These are phyloP conservation scores for Saccharomycopsis fermentans DNA, from an alignment of 805 yeast species.

Conservation along the genomic window DNA sequence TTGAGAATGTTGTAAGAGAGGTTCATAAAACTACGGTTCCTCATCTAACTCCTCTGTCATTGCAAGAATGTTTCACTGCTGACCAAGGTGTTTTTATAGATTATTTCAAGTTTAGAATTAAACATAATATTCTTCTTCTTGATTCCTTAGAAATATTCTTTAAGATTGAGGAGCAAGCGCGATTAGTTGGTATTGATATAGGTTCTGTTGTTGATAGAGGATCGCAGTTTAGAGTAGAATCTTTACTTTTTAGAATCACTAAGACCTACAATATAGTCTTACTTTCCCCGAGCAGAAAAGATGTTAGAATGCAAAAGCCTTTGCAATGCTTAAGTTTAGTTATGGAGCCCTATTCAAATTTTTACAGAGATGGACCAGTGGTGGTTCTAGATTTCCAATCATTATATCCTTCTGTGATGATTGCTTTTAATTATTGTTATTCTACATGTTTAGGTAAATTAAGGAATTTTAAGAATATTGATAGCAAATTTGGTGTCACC, in stretches of 20 bases:
- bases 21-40: conserved; percentile 26
- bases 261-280: conserved; percentile 66
- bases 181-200: conserved; percentile 84
- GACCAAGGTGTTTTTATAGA: conserved; percentile 30
- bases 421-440: conserved; percentile 84
- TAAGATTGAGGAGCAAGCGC: conserved; percentile 70
- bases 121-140: conserved; percentile 35
- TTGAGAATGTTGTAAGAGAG: conserved; percentile 69
- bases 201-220: conserved; percentile 82
- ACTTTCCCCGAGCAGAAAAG: conserved; percentile 67
- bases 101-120: conserved; percentile 39
- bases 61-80: conserved; percentile 10
- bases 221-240: conserved; percentile 89
- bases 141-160: conserved; percentile 56
- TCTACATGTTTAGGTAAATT: conserved; percentile 61
- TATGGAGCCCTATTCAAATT: conserved; percentile 82
- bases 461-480: conserved; percentile 26
- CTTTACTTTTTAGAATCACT: conserved; percentile 63
- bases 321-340: conserved; percentile 82
- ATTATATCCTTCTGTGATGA: conserved; percentile 82
- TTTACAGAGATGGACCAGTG: conserved; percentile 71
- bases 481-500: conserved; percentile 28
- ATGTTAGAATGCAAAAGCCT: conserved; percentile 78
- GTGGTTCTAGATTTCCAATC: conserved; percentile 91
- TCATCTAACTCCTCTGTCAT: neutral